Conservation (phyloP, 1,139 yeast species). For the Meyerozyma athensensis region DNA sequence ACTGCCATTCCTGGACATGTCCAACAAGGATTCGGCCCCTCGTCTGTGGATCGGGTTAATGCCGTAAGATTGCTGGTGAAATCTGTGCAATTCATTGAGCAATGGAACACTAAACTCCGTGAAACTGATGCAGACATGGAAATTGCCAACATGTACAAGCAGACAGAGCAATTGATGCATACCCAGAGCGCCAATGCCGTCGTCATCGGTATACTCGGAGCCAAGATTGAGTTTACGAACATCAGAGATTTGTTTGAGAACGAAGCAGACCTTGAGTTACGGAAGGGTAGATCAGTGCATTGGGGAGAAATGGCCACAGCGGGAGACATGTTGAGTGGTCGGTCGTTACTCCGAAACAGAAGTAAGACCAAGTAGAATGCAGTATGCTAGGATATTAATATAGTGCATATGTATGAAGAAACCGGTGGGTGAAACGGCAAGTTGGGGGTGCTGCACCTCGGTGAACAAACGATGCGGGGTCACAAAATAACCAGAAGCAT, state of each 20-base stretch:
- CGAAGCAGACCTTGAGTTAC: constrained; percentile 54
- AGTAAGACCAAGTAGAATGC: too few species aligned
- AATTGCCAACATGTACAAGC: constrained; percentile 1
- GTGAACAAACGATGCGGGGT: too few species aligned
- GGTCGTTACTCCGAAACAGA: constrained; percentile 33
- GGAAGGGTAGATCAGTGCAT: constrained; percentile 66
- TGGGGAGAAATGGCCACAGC: constrained; percentile 60
- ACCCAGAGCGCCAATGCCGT: constrained; percentile 32
- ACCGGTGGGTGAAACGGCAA: too few species aligned
- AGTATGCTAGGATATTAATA: too few species aligned
- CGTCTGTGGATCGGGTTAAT: constrained; percentile 70
- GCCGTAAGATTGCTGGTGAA: constrained; percentile 68
- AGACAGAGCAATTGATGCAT: not conserved
- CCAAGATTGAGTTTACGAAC: constrained; percentile 52
- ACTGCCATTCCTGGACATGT: constrained; percentile 83
- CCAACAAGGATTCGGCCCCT: constrained; percentile 78
- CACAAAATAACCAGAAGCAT: too few species aligned
- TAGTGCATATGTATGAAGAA: too few species aligned
- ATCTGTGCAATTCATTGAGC: constrained; percentile 67
- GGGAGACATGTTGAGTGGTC: constrained; percentile 68
- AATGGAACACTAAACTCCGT: constrained; percentile 17
- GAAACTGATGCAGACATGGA: not conserved
- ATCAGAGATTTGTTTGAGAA: constrained; percentile 50
- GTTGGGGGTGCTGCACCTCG: too few species aligned
- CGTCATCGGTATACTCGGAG: constrained; percentile 68